Percentiles rank a stretch among this genome's conserved stretches.
These are phyloP conservation scores for bread wheat (Triticum aestivum) DNA, from an alignment of 176 grass and related monocot genomes.

Conservation along the genomic window IWGSC_CS_RefSeq_v2.1 NC_057800.1:736120077-736120576, in stretches of 20 bases:
- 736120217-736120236: background rate
- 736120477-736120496: background rate
- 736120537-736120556: background rate
- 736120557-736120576: background rate
- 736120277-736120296: too few species aligned
- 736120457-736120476: background rate
- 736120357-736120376: background rate
- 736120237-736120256: background rate
- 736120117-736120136: background rate
- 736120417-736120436: too few species aligned
- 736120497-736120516: background rate
- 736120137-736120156: background rate
- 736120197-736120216: background rate
- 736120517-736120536: background rate
- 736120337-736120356: too few species aligned
- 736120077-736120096: constrained; percentile 30
- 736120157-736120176: background rate
- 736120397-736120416: too few species aligned
- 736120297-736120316: too few species aligned
- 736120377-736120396: background rate
- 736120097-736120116: constrained; percentile 23
- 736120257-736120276: background rate
- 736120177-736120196: constrained; percentile 7
- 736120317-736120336: too few species aligned
- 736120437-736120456: background rate